Evolutionary conservation across 2,329 filamentous ascomycete species (phyloP).

Genomic region (Drechslera avenae): DNA sequence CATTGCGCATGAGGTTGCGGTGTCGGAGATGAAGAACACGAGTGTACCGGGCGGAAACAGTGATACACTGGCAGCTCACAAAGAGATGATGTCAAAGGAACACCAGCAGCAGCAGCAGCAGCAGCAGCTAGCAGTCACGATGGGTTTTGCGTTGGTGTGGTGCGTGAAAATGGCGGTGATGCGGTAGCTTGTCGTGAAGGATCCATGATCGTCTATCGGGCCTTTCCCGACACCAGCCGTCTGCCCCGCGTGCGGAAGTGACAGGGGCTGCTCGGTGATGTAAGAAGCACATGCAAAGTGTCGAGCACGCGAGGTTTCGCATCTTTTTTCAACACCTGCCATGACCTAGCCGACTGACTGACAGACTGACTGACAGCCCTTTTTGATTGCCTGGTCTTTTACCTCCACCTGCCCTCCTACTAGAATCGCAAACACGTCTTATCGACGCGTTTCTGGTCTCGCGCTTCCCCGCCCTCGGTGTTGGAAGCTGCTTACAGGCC

Average conservation of each 20-base stretch:
- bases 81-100: too few species aligned
- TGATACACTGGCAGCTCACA: too few species aligned
- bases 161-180: background rate
- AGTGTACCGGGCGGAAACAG: background rate
- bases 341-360: slow-evolving; percentile 7
- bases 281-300: slow-evolving; percentile 14
- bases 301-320: background rate
- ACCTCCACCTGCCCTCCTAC: background rate
- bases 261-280: slow-evolving; percentile 8
- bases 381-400: background rate
- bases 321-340: slow-evolving; percentile 1
- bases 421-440: slow-evolving; percentile 19
- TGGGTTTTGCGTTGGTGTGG: too few species aligned
- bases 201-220: too few species aligned
- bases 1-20: slow-evolving; percentile 9
- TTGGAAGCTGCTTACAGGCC: background rate
- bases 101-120: too few species aligned
- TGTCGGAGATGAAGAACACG: background rate
- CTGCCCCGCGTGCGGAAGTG: slow-evolving; percentile 8
- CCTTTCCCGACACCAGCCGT: background rate
- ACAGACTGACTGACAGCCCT: too few species aligned
- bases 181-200: background rate
- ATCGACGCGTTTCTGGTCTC: slow-evolving; percentile 12
- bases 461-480: slow-evolving; percentile 11
- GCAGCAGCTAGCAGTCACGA: too few species aligned